A percentile compares a stretch with the other conserved stretches of the same genome.
These are phyloP conservation scores for Populus deltoides DNA, from an alignment of 345 rosid genomes.

Conservation along the genomic window DNA sequence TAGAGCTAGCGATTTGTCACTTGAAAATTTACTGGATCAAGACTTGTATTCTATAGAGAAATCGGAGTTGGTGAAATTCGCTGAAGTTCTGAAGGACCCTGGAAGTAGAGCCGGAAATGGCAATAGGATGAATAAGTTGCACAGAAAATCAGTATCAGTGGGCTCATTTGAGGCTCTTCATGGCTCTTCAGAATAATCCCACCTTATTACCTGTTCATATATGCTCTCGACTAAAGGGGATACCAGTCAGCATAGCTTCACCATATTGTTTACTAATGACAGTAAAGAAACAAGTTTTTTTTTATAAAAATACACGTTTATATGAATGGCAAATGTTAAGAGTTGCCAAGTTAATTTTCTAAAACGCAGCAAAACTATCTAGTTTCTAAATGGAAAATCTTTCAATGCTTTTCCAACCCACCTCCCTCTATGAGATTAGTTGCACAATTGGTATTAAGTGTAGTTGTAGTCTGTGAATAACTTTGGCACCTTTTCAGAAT, in stretches of 20 bases:
- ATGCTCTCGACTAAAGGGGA: background rate
- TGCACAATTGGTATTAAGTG: background rate
- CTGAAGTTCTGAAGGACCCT: slow-evolving; percentile 51
- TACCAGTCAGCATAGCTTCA: background rate
- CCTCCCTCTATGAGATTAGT: background rate
- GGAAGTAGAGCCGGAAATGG: slow-evolving; percentile 26
- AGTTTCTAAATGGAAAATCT: background rate
- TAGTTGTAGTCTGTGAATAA: background rate
- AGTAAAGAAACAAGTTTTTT: slow-evolving; percentile 1
- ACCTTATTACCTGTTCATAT: background rate
- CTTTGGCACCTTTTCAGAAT: background rate
- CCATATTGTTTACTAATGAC: background rate
- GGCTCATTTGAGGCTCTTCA: slow-evolving; percentile 8
- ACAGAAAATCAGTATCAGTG: slow-evolving; percentile 46
- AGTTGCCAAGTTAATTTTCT: background rate
- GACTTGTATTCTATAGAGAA: slow-evolving; percentile 17
- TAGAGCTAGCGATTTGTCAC: slow-evolving; percentile 13
- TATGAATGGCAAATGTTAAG: background rate
- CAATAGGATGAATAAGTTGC: slow-evolving; percentile 15
- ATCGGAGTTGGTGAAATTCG: slow-evolving; percentile 58
- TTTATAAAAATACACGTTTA: background rate
- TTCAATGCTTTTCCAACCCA: background rate
- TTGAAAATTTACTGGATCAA: slow-evolving; percentile 12
- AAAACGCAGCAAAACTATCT: no score
- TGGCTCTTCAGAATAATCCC: slow-evolving; percentile 12